A percentile compares a stretch with the other conserved stretches of the same genome.
Evolutionary conservation across 352 stramenopile species (phyloP).

Genomic region (Thraustochytrium striatum): DNA sequence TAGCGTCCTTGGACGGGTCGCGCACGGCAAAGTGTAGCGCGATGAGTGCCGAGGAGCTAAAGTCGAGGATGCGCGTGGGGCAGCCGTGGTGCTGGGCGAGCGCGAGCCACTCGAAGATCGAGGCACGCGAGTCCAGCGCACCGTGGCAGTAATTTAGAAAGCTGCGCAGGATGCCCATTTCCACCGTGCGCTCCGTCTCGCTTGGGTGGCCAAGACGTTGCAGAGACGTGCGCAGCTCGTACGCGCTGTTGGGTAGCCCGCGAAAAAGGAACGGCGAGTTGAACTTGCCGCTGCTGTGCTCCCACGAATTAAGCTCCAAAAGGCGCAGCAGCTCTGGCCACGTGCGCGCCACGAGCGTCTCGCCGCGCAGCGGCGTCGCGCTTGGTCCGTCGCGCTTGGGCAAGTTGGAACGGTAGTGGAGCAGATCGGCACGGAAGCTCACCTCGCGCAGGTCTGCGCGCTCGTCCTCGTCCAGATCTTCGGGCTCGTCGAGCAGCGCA

Average conservation of each 20-base stretch:
- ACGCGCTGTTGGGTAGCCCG: neutral
- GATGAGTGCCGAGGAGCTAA: slow-evolving; percentile 14
- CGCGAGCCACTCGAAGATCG: slow-evolving; percentile 33
- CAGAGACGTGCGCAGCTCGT: slow-evolving; percentile 9
- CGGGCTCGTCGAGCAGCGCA: neutral
- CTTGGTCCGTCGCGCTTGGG: neutral
- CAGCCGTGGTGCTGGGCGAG: slow-evolving; percentile 38
- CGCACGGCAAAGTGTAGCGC: slow-evolving; percentile 29
- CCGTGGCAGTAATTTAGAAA: slow-evolving; percentile 38
- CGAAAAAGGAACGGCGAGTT: slow-evolving; percentile 30
- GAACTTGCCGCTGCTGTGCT: neutral
- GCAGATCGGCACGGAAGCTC: neutral
- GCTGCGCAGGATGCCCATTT: slow-evolving; percentile 23
- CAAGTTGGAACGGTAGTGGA: slow-evolving; percentile 17
- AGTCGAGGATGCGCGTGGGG: slow-evolving; percentile 39
- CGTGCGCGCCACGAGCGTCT: slow-evolving; percentile 5
- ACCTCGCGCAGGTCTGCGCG: neutral
- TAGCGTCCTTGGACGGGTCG: slow-evolving; percentile 10
- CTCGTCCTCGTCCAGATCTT: neutral
- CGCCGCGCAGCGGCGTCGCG: neutral
- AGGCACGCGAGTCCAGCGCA: neutral
- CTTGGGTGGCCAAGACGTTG: slow-evolving; percentile 17
- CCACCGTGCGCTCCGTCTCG: neutral
- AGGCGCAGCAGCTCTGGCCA: slow-evolving; percentile 29
- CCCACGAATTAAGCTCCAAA: slow-evolving; percentile 39